Base-by-base conservation (phyloP, 2,329 filamentous ascomycete genomes). In the Xylariaceae sp. region DNA sequence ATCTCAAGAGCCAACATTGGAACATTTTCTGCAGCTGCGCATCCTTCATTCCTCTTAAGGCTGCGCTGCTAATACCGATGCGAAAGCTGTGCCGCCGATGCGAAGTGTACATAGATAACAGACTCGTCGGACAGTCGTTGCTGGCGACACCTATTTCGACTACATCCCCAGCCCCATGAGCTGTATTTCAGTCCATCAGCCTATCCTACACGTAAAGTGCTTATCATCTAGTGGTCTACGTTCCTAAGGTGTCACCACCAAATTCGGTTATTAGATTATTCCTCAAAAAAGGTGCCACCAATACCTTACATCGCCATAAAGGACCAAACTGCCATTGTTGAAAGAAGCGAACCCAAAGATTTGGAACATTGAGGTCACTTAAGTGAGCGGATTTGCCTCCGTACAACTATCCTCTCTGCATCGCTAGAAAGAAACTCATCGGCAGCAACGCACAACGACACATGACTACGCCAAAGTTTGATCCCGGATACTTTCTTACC, bases 381-480 rank as follows among this genome's bases (percentile, higher is more conserved):
- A 24, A 39, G 35, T 42, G 36, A 49, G 45, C 48, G 47, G 36
- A 37, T 46, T 33, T 43, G 29, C 36, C 7, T 16, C 41, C 35
- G 26, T 26, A 37, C 32, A 23, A 20, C 36, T 35, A 21, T 21
- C 18, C 37, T 48, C 24, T n/a, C n/a, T n/a, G n/a, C n/a, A 30
- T 24, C 16, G 44, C 47, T 42, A 33, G 33, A 32, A 30, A 35
- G 42, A n/a, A n/a, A n/a, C 40, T 46, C 7, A 21, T 10, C 6
- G 27, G 6, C n/a, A 40, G 32, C 40, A 46, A 27, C 40, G 32
- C 32, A 36, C 39, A 26, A 26, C 26, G 26, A 33, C 9, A 23
- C 15, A 16, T 30, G 23, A 30, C 45, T 26, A 42, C 41, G 15
- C 13, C 20, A 44, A 46, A 23, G 26, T n/a, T n/a, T n/a, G n/a